Evolutionary conservation across 345 rosid species (phyloP), one percentile per base, ranked within the genome.

Genomic region (Eucalyptus fibrosa): DNA sequence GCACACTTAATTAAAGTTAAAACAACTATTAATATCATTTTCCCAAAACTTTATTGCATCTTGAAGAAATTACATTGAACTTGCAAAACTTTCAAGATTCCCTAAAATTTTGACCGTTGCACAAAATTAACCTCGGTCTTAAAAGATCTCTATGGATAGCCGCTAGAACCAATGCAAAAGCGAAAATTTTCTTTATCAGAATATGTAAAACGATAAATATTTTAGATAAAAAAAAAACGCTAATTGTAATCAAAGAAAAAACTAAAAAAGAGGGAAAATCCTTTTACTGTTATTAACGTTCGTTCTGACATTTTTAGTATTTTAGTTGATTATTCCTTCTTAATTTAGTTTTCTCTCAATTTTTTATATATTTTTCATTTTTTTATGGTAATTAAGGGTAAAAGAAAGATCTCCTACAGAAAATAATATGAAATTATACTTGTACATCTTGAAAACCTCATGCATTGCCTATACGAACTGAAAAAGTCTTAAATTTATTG

Each of bases 1-100:
- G 0, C 6, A 16, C 34, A 5, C 4, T 32, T 9, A 5, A 32
- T 4, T 5, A 18, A 69, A 69, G 23, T 69, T 34, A 3, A 32
- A 69, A 51, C 0, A 17, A 8, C 2, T 4, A 69, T 17, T 18
- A 17, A 5, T 32, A 21, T 69, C 7, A 18, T 0, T 69, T 69
- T 17, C 7, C 13, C 7, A 34, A 69, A 69, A 69, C 40, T 32
- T 5, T 17, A 18, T 32, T 8, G 37, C 42, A 17, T 69, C 7
- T 17, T 5, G 13, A 18, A 34, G 81, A 69, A 69, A 69, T 32
- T 32, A 15, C 23, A 32, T 8, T 17, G 42, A 67, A 67, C 80
- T 69, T 1, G 19, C 80, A 5, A 69, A 32, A 69, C 77, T 69
- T 34, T 34, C 23, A 34, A 34, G 45, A 18, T 67, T 67, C 21